Conservation (phyloP, 495 filamentous ascomycete species). For the Lasiosphaeria miniovina region DNA sequence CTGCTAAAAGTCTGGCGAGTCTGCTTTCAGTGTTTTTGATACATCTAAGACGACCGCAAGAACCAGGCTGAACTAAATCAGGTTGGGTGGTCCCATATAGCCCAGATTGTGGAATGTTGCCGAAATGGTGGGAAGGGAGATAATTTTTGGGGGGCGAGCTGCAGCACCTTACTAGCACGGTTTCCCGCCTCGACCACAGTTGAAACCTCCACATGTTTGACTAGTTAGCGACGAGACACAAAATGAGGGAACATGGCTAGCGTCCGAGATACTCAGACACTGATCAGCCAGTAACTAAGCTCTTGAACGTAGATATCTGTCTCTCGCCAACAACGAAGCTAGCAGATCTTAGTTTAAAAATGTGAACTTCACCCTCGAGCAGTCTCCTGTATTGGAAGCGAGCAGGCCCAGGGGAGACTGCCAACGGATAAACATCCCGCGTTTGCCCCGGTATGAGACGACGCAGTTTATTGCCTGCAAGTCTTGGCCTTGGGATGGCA, state of each 20-base stretch:
- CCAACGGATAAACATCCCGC: too few species aligned
- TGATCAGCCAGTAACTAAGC: too few species aligned
- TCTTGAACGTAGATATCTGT: too few species aligned
- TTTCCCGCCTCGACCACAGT: not conserved
- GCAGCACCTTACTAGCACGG: not conserved
- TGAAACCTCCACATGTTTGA: not conserved
- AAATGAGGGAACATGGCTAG: not conserved
- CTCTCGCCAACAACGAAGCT: too few species aligned
- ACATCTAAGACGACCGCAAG: not conserved
- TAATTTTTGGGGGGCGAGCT: not conserved
- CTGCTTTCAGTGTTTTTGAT: not conserved
- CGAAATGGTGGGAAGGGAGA: not conserved
- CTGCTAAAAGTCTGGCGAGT: too few species aligned
- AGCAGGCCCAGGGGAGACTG: too few species aligned
- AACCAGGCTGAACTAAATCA: not conserved
- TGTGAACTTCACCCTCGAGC: too few species aligned
- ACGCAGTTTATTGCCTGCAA: not conserved
- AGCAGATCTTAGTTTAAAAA: too few species aligned
- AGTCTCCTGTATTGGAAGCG: too few species aligned
- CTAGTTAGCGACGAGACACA: not conserved
- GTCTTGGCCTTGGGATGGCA: not conserved
- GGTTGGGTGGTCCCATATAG: not conserved
- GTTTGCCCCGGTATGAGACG: not conserved
- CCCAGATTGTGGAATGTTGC: not conserved
- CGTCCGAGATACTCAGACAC: not conserved